Conservation (phyloP, 2,329 filamentous ascomycete species). For the Calonectria multiphialidica region DNA sequence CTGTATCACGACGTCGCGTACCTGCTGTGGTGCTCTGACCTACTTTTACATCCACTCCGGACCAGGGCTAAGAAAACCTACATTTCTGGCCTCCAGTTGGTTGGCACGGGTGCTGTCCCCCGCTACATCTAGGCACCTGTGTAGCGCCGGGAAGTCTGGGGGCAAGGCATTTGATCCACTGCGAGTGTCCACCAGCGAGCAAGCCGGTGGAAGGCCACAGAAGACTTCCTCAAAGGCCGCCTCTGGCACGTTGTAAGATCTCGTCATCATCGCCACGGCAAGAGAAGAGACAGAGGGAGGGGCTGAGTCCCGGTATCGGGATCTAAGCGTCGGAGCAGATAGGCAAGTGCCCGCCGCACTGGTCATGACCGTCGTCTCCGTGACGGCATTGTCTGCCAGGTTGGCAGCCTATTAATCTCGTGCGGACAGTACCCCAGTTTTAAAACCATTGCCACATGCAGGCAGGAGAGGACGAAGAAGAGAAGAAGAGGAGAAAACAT, state of each 20-base stretch:
- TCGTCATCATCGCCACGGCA: conserved; percentile 12
- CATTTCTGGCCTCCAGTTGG: background rate
- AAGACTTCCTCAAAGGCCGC: conserved; percentile 4
- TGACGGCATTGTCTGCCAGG: background rate
- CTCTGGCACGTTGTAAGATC: background rate
- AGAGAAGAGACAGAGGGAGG: background rate
- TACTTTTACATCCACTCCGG: background rate
- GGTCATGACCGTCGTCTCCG: background rate
- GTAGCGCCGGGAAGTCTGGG: conserved; percentile 2
- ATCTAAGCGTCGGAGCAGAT: background rate
- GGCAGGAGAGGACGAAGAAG: background rate
- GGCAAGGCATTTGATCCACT: conserved; percentile 21
- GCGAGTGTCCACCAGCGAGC: background rate
- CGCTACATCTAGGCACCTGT: background rate
- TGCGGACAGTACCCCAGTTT: background rate
- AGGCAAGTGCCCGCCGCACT: background rate
- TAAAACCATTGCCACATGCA: background rate
- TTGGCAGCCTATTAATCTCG: background rate
- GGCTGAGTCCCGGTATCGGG: conserved; percentile 1
- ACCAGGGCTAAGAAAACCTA: conserved; percentile 9
- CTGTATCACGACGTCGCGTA: conserved; percentile 5
- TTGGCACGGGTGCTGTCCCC: conserved; percentile 1
- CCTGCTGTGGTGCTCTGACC: conserved; percentile 7
- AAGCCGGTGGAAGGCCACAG: conserved; percentile 13
- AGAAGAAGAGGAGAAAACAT: background rate